Base-by-base conservation (phyloP, 2,329 filamentous ascomycete species). In the Colletotrichum gloeosporioides region DNA sequence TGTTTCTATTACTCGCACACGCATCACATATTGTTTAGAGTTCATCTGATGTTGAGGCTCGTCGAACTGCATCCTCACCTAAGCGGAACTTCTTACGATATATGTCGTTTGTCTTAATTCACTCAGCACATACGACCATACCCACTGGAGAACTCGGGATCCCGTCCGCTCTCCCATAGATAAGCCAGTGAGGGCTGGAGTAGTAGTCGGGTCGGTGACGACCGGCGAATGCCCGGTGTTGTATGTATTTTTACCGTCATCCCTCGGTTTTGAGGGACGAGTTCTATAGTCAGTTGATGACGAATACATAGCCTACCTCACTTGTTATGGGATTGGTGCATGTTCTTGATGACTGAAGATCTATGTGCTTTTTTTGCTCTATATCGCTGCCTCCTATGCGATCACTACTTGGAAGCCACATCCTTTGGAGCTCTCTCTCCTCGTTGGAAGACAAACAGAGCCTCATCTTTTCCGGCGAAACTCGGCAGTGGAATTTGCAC, bases 381-480 rank as follows among this genome's bases (percentile, higher is more conserved):
- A 44, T 16, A 44, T 44, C 3, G 18, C 39, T n/a, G 18, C 18
- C 39, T 18, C 44, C 44, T 7, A 22, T 22, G n/a, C 12, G n/a
- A 22, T 49, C n/a, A 49, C n/a, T 49, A 15, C 25, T 3, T 36
- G 25, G 32, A 13, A n/a, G 3, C 16, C 55, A 16, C 63, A 13
- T 71, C 36, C 39, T 71, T 75, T 8, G 82, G 82, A 25, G 83
- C 86, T 76, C 85, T 82, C n/a, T 85, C 80, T 18, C 88, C 87
- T 70, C 88, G 82, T 79, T 90, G 88, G 78, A 93, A 95, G 25
- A 95, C 89, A 83, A 92, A 95, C 71, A 95, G 80, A 0, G 92
- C 94, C 84, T 96, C 94, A 79, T 96, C 94, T 83, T 95, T 95
- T 32, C 92, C 94, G 4, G 93, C 91, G 84, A 95, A 95, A 82